Evolutionary conservation across 2,329 filamentous ascomycete species (phyloP).

Genomic region (Colletotrichum camelliae): DNA sequence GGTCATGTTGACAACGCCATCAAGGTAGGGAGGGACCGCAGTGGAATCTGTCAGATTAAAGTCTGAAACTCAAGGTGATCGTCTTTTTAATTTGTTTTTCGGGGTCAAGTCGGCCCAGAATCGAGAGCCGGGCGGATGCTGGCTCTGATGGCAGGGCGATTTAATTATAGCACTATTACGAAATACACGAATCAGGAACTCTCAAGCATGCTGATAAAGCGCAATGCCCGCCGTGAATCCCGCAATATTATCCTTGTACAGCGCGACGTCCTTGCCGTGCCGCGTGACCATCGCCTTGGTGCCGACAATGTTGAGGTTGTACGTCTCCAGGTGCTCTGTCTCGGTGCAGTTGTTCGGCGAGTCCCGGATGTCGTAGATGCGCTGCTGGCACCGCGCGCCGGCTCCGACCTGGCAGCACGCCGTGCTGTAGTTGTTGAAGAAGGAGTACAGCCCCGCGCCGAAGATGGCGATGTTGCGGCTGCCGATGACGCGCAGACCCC

Average conservation of each 20-base stretch:
- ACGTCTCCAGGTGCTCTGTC: conserved; percentile 37
- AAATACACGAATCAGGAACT: no score
- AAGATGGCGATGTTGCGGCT: conserved; percentile 62
- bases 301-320: conserved; percentile 53
- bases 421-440: conserved; percentile 69
- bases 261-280: conserved; percentile 38
- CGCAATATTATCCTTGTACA: conserved; percentile 42
- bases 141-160: no score
- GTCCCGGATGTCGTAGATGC: conserved; percentile 40
- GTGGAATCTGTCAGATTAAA: no score
- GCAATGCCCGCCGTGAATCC: conserved; percentile 43
- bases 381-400: conserved; percentile 50
- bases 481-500: conserved; percentile 68
- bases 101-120: no score
- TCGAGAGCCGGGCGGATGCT: no score
- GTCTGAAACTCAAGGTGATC: no score
- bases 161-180: no score
- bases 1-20: no score
- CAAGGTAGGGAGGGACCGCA: no score
- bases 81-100: no score
- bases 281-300: conserved; percentile 43
- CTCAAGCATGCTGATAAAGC: conserved; percentile 29
- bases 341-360: conserved; percentile 21
- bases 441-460: conserved; percentile 71
- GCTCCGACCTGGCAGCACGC: conserved; percentile 47